Base-by-base conservation (phyloP, 139 green algal species). In the Pycnococcus provasolii region DNA sequence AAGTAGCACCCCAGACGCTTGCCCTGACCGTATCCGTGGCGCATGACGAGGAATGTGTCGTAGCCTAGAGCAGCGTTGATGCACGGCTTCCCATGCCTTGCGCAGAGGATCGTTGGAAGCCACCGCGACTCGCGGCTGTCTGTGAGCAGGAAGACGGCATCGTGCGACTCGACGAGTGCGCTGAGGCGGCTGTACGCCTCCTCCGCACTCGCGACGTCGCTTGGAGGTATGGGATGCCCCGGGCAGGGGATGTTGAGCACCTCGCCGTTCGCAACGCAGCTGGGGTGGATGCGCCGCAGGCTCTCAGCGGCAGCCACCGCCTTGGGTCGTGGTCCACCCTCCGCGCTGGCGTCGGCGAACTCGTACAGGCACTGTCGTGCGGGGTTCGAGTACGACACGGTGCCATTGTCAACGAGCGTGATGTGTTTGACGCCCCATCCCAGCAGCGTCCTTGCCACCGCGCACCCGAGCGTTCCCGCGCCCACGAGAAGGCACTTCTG, bases 1-100 rank as follows among this genome's bases (percentile, higher is more conserved):
- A 98, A 99, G 84, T 99, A 99, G 81, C 93, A 99, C 3, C 93
- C 91, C 53, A 97, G 83, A 3, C 84, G 82, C 1, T 44, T n/a
- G 3, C 13, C 39, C 8, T 58, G 40, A 42, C 65, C 74, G 9
- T 2, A 48, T 1, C 86, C 86, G 61, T 92, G 86, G 11, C 84
- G 72, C 86, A 92, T 89, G 11, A 90, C 86, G 50, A 94, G 63
- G 70, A 85, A 96, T 15, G 69, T 83, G 72, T 96, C 89, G 76
- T 96, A 98, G 9, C 90, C 91, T 0, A 98, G 79, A 1, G 93
- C 93, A 1, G 86, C 84, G 48, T 89, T 96, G 79, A 98, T 88
- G 51, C 85, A 85, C 26, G 54, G 43, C 11, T 79, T 79, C 0
- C 89, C 51, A 62, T 74, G 42, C 68, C 41, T 39, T 62, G 80